Evolutionary conservation across 352 stramenopile genomes (phyloP).

Genomic region (Globisporangium nunn): DNA sequence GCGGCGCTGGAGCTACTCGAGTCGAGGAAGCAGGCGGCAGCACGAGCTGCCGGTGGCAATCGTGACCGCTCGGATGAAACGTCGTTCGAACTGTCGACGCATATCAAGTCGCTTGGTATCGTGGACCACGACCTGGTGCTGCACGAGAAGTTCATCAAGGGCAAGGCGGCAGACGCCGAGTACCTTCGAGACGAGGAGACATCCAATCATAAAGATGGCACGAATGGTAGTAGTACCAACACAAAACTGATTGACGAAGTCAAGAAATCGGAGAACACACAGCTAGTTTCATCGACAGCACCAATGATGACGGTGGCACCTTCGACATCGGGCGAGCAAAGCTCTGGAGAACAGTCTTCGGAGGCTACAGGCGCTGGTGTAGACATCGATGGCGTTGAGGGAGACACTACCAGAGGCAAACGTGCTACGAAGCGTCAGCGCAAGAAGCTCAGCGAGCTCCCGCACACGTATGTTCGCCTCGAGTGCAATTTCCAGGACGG

Average conservation of each 20-base stretch:
- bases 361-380: neutral
- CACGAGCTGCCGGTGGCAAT: constrained; percentile 10
- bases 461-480: constrained; percentile 61
- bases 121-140: constrained; percentile 65
- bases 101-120: constrained; percentile 48
- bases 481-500: constrained; percentile 73
- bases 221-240: neutral
- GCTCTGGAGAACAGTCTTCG: neutral
- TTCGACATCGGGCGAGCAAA: neutral
- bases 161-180: constrained; percentile 48
- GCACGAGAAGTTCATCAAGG: constrained; percentile 61
- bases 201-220: constrained; percentile 1
- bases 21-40: constrained; percentile 24
- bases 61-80: neutral
- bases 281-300: neutral
- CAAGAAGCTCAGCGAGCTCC: constrained; percentile 26
- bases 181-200: constrained; percentile 40
- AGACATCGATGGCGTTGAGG: neutral
- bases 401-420: neutral
- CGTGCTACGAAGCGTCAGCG: constrained; percentile 13
- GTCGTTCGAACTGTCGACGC: constrained; percentile 34
- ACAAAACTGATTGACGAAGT: constrained; percentile 3
- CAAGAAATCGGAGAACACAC: neutral
- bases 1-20: constrained; percentile 34
- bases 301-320: too few species aligned